These are phyloP conservation scores for Tuber magnatum DNA, from an alignment of 495 filamentous ascomycete genomes.

Conservation along the genomic window DNA sequence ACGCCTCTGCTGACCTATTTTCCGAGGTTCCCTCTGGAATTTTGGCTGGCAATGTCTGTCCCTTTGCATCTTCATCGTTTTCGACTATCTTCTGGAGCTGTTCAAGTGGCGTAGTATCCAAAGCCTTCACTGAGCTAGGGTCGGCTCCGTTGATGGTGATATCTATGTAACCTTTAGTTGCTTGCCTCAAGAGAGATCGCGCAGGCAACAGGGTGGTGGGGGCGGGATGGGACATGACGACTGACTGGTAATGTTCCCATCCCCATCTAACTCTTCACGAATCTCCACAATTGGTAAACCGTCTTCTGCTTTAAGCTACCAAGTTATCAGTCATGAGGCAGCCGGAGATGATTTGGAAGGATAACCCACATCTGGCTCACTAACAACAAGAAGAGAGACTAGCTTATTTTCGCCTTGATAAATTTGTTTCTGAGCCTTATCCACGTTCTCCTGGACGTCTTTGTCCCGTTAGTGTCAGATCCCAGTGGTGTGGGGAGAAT, in stretches of 20 bases:
- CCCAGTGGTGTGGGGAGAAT: background rate
- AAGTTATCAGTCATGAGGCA: constrained; percentile 43
- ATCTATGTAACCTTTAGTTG: constrained; percentile 6
- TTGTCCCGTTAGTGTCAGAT: constrained; percentile 10
- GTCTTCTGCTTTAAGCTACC: constrained; percentile 53
- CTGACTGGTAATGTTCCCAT: constrained; percentile 66
- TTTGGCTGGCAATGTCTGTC: constrained; percentile 44
- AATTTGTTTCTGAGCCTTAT: constrained; percentile 61
- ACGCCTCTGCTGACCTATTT: constrained; percentile 6
- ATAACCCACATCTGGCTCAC: constrained; percentile 38
- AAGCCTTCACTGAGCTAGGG: constrained; percentile 35
- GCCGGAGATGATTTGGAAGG: constrained; percentile 13
- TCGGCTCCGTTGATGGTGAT: constrained; percentile 35
- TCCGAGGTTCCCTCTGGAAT: constrained; percentile 31
- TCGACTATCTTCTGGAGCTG: constrained; percentile 49
- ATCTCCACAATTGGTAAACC: constrained; percentile 77
- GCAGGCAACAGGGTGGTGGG: background rate
- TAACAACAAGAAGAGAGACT: constrained; percentile 46
- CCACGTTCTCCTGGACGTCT: constrained; percentile 72
- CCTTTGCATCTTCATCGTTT: constrained; percentile 45
- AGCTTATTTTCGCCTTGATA: constrained; percentile 54
- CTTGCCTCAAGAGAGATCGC: background rate
- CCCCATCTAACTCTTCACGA: constrained; percentile 82
- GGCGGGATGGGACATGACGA: background rate
- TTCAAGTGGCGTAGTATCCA: constrained; percentile 42